Base-by-base conservation (phyloP, 805 yeast species). In the Wickerhamiella cacticola region DNA sequence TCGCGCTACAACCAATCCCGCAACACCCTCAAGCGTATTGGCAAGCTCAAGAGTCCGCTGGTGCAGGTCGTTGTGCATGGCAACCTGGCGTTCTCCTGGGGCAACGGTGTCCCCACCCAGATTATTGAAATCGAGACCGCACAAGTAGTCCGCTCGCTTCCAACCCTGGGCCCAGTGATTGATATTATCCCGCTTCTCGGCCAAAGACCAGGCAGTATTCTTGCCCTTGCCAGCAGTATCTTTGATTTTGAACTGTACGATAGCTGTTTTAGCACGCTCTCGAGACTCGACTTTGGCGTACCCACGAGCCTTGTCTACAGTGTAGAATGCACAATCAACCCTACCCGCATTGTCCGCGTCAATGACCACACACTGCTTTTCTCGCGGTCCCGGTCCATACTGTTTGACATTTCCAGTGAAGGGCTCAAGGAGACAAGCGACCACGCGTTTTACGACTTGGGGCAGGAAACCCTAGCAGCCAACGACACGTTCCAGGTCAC, bases 211-310 rank as follows among this genome's bases (percentile, higher is more conserved):
- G 21, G 28, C 3, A 39, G 24, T 23, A n/a, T 39, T 3, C 28
- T 23, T 13, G 12, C 24, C 3, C 19, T 39, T 9, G n/a, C 42
- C 12, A 39, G 42, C 21, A 39, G 42, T n/a, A 22, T 23, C 3
- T 39, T 39, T 24, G 42, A 39, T 16, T 13, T 39, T 21, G 42
- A 39, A 29, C 9, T 13, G 29, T 39, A 39, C 12, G 42, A 39
- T n/a, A 39, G 21, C 29, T 39, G 42, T 13, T 39, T 39, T n/a
- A 19, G 42, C n/a, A 39, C 42, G n/a, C 29, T 39, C 3, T 39
- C 42, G 9, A 21, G 29, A 22, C 42, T 39, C 13, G 42, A 39
- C 21, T 39, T 39, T 24, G 29, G 19, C n/a, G 24, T 15, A 15
- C 42, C 42, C 13, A 29, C 42, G 10, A 24, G 12, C 19, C 42